Evolutionary conservation across 139 green algal genomes (phyloP).

Genomic region (Asterochloris erici): DNA sequence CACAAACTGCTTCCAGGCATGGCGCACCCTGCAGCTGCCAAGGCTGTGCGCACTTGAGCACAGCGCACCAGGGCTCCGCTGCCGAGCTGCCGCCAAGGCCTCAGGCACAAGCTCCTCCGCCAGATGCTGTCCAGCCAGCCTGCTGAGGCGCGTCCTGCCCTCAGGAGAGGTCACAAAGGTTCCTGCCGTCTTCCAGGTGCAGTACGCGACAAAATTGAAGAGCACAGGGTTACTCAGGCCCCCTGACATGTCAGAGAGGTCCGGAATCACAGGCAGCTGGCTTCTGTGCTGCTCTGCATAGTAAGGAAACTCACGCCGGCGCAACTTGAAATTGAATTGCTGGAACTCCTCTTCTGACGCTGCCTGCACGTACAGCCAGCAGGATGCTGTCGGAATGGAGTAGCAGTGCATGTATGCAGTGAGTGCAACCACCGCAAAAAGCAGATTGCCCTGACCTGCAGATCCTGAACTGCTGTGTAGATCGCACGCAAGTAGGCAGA

Average conservation of each 20-base stretch:
- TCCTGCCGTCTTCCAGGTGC: conserved; percentile 31
- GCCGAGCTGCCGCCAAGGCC: background rate
- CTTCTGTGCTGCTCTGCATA: conserved; percentile 36
- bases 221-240: conserved; percentile 46
- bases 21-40: too few relatives aligned
- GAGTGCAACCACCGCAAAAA: too few relatives aligned
- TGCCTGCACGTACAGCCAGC: background rate
- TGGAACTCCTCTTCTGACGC: background rate
- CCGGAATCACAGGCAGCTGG: conserved; percentile 27
- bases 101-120: background rate
- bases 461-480: too few relatives aligned
- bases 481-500: too few relatives aligned
- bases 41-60: too few relatives aligned
- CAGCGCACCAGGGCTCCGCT: too few relatives aligned
- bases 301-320: conserved; percentile 11
- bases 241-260: conserved; percentile 45
- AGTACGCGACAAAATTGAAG: conserved; percentile 55
- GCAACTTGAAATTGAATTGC: background rate
- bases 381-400: too few relatives aligned
- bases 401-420: too few relatives aligned
- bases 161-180: conserved; percentile 10
- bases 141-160: background rate
- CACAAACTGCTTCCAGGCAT: too few relatives aligned
- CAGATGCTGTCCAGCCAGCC: background rate
- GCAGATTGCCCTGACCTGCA: too few relatives aligned